Evolutionary conservation across 768 basidiomycete species (phyloP), one percentile per base, ranked within the genome.

Genomic region (Tulasnella sp.): DNA sequence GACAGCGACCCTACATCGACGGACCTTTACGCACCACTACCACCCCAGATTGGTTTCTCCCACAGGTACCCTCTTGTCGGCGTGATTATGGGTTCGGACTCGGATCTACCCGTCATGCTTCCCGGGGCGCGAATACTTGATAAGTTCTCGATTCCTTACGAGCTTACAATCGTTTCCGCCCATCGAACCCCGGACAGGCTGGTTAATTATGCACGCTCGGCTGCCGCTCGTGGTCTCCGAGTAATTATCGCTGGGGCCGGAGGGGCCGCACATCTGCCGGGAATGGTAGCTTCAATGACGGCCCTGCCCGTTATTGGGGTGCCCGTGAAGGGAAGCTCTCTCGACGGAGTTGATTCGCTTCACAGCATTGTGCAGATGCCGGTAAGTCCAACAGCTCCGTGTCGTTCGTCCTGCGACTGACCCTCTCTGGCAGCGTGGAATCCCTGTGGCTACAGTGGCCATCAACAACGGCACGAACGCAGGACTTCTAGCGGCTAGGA

Each of bases 361-460:
- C 92, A 98, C 84, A 96, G 94, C 85, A 99, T 99, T 82, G 96
- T 99, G 12, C 98, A 99, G 87, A 99, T 99, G 98, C 98, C 98
- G 28, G 96, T 96, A 84, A 83, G 94, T 89, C 14, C n/a, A 28
- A 37, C 0, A 69, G 3, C 5, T 28, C 6, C 54, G 28, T 31
- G 31, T 14, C 18, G 28, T 69, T 69, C 8, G 14, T 11, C n/a
- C 16, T 24, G 44, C 34, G 2, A 37, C 60, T 81, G 37, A 42
- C 28, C 75, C 78, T 83, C 78, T 14, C 24, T 28, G 37, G 77
- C 81, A 98, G 97, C 91, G 97, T 50, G 98, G 97, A 24, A 94
- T 99, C 80, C 98, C 98, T 4, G 96, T 97, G 20, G 98, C 98
- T 5, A 98, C 97, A 2, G 96, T 98, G 24, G 97, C 97, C 0